A percentile compares a stretch with the other conserved stretches of the same genome.
These are phyloP conservation scores for Marsdenia floribunda DNA, from an alignment of 257 asterid species.

Conservation along the genomic window DNA sequence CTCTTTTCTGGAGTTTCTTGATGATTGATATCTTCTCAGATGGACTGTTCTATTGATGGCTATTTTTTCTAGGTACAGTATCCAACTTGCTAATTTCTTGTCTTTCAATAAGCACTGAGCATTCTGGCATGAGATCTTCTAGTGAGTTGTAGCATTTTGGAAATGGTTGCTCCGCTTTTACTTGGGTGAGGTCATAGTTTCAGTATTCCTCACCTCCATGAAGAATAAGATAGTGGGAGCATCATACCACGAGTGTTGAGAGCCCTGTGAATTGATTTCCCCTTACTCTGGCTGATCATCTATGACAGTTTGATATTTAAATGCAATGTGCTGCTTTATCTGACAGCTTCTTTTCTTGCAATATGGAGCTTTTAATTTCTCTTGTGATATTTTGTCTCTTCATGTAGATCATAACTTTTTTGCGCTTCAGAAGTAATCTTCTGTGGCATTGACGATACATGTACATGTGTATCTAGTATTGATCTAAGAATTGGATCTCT, in stretches of 20 bases:
- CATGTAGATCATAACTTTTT: not conserved
- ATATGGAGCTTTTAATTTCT: not conserved
- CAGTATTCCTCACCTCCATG: not conserved
- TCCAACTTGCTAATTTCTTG: not conserved
- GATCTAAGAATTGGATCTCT: not conserved
- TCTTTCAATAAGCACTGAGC: not conserved
- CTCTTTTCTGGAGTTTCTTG: not conserved
- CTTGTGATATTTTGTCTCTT: not conserved
- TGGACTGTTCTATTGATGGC: not conserved
- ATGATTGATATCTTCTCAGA: not conserved
- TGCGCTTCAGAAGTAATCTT: not conserved
- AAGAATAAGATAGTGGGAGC: not conserved
- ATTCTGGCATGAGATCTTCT: not conserved
- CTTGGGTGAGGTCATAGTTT: not conserved
- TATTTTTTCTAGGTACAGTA: not conserved
- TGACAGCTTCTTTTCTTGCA: not conserved
- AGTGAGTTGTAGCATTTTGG: not conserved
- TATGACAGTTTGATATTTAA: not conserved
- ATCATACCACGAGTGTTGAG: not conserved
- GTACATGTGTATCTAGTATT: not conserved
- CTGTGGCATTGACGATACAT: not conserved
- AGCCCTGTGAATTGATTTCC: not conserved
- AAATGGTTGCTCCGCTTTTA: not conserved
- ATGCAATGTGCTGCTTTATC: not conserved
- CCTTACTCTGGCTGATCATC: constrained; percentile 3